Evolutionary conservation across 2,329 filamentous ascomycete genomes (phyloP).

Genomic region (Graphilbum fragrans): DNA sequence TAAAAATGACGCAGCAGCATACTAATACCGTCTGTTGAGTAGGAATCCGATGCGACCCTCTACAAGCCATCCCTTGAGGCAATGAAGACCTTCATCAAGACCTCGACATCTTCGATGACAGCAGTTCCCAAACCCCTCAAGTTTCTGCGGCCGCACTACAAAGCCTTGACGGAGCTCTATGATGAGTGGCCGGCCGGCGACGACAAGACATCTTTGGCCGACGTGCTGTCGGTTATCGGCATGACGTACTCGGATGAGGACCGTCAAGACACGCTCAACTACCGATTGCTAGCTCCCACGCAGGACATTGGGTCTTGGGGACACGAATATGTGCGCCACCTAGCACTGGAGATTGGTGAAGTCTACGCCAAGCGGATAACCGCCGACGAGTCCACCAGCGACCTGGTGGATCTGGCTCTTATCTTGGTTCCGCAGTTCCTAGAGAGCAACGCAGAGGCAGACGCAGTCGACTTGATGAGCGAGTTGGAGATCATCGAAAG

Average conservation of each 20-base stretch:
- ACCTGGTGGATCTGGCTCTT: constrained; percentile 74
- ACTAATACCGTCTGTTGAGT: neutral
- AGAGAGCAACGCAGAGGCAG: constrained; percentile 94
- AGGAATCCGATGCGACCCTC: constrained; percentile 78
- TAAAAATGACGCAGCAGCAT: neutral
- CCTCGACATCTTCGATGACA: constrained; percentile 98
- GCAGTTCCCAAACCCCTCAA: constrained; percentile 97
- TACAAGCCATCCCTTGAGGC: constrained; percentile 89
- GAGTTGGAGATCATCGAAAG: constrained; percentile 95
- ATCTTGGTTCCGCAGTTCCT: constrained; percentile 87
- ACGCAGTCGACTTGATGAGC: constrained; percentile 92
- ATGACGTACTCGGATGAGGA: constrained; percentile 99
- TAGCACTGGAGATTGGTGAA: constrained; percentile 90
- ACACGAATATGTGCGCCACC: constrained; percentile 93
- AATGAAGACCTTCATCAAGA: constrained; percentile 98
- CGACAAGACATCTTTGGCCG: constrained; percentile 81
- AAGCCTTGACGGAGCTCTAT: constrained; percentile 75
- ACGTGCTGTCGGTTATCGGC: constrained; percentile 91
- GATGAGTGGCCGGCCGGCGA: constrained; percentile 77
- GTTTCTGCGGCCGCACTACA: constrained; percentile 94
- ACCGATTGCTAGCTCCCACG: constrained; percentile 77
- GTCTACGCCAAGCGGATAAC: constrained; percentile 83
- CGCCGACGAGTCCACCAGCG: constrained; percentile 70
- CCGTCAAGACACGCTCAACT: constrained; percentile 90
- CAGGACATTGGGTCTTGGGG: constrained; percentile 95